Evolutionary conservation across 495 filamentous ascomycete genomes (phyloP).

Genomic region (Daldinia concentrica): DNA sequence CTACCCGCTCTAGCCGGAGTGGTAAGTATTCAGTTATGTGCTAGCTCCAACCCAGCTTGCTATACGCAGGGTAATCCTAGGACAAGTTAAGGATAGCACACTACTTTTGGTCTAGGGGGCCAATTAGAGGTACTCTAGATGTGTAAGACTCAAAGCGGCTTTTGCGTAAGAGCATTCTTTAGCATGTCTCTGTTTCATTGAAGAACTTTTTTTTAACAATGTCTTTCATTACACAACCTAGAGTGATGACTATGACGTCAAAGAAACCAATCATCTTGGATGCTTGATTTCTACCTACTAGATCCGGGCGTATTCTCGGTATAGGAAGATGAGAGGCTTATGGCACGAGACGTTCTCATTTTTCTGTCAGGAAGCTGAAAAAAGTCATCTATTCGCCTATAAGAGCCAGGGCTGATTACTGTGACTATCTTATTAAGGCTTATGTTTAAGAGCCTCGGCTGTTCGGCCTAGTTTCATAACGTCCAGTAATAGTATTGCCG

Average conservation of each 20-base stretch:
- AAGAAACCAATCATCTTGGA: background rate
- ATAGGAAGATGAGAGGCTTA: background rate
- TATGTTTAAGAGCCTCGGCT: conserved; percentile 2
- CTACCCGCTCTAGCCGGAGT: background rate
- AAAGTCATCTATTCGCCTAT: too few relatives aligned
- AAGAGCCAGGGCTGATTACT: background rate
- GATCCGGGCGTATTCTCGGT: background rate
- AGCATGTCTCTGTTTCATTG: conserved; percentile 12
- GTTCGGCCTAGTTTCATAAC: background rate
- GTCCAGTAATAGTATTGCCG: conserved; percentile 28
- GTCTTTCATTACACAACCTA: background rate
- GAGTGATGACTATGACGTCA: conserved; percentile 16
- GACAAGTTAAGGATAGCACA: background rate
- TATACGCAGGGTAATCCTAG: conserved; percentile 5
- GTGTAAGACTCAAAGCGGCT: conserved; percentile 1
- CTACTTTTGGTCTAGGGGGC: background rate
- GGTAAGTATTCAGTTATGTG: conserved; percentile 1
- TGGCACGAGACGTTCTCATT: background rate
- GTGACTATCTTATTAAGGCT: background rate
- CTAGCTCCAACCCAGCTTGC: background rate
- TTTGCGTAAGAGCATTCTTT: conserved; percentile 5
- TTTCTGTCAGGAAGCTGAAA: background rate
- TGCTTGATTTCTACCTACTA: background rate
- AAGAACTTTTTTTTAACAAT: conserved; percentile 18
- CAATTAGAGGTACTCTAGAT: background rate